phyloP scores from a whole-genome alignment of 2,329 filamentous ascomycete genomes.

The Scedosporium boydii region DNA sequence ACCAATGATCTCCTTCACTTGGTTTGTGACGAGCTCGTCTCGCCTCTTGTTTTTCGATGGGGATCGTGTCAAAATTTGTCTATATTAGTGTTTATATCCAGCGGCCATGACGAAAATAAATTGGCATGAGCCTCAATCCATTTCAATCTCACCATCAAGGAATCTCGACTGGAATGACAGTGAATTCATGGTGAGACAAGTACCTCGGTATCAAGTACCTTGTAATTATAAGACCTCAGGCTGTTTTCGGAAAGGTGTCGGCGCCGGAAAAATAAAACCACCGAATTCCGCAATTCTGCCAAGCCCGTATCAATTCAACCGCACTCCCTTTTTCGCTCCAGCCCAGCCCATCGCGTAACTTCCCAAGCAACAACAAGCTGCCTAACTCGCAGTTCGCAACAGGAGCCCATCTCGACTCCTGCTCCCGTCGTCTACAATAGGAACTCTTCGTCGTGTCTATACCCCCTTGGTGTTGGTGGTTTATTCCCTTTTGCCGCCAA shows the following conservation, averaged over 20 bases:
- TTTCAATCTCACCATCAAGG: too few relatives aligned
- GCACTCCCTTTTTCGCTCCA: slow-evolving; percentile 1
- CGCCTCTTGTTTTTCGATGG: neutral
- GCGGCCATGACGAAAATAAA: too few relatives aligned
- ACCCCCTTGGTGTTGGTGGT: neutral
- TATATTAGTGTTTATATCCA: neutral
- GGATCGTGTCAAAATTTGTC: neutral
- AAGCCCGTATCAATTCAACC: neutral
- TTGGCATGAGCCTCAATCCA: too few relatives aligned
- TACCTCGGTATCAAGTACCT: too few relatives aligned
- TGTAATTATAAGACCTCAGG: too few relatives aligned
- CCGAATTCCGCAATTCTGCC: neutral
- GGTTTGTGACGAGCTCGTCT: neutral
- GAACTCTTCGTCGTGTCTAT: neutral
- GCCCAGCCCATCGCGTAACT: neutral
- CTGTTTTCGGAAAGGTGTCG: neutral
- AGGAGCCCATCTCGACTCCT: neutral
- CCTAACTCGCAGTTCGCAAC: neutral
- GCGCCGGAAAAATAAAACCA: neutral
- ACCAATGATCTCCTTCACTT: neutral
- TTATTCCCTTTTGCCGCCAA: neutral
- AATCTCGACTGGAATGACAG: too few relatives aligned
- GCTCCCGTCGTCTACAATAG: neutral
- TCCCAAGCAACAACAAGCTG: neutral
- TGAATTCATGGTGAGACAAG: too few relatives aligned